Evolutionary conservation across 805 yeast species (phyloP), one percentile per base, ranked within the genome.

Genomic region (Teunomyces barrocoloradensis): DNA sequence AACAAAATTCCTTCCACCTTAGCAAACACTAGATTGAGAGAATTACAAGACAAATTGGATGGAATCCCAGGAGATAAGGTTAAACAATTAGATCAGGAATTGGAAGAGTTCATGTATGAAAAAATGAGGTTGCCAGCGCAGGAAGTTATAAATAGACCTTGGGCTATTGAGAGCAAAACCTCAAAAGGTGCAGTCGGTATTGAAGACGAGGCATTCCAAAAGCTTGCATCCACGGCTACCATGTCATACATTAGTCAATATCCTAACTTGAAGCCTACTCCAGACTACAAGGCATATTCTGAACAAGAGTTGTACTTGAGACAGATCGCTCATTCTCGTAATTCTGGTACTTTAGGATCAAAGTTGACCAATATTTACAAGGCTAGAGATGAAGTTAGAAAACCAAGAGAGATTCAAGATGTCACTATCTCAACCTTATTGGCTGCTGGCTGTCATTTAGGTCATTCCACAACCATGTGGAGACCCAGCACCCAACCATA

Each of bases 391-490:
- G 87, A 87, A 50, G 72, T 84, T 27, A 71, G 74, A 39, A 68
- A 73, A 20, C 96, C 96, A 13, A 71, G 78, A 30, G 57, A 73
- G 11, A 71, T 81, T 18, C 66, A 77, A 18, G 80, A 87, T 47
- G 63, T 88, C 10, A 77, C 92, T 2, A 73, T 90, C 32, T 73
- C 89, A 27, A 82, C 82, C 48, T 75, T 94, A 45, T 65, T 92
- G 66, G 92, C 97, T 3, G 89, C 97, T 0, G 97, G 97, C 44
- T 92, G 92, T 40, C 99, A 94, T 66, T 73, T 94, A 55, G 99
- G 99, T 25, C 97, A 92, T 57, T 79, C 96, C n/a, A 85, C 81
- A 30, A 74, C 85, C 3, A 73, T 85, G 51, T 86, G 84, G 81
- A 82, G 95, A 56, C 82, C 90, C 7, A 78, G 86, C 23, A 88